Evolutionary conservation across 208 protist species (phyloP), one percentile per base, ranked within the genome.

Genomic region (Trypanosoma caninum): DNA sequence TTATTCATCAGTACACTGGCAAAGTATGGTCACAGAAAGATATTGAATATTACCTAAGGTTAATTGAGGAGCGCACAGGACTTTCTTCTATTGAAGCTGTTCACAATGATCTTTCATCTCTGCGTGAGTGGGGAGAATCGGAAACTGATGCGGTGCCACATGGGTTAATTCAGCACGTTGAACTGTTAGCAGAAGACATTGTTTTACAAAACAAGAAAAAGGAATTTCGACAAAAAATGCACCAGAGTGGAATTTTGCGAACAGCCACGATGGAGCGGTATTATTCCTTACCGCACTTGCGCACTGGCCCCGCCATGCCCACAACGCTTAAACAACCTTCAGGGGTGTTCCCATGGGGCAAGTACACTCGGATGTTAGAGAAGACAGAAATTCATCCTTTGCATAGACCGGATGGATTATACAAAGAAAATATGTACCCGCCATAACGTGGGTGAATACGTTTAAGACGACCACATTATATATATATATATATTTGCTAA

Each of bases 1-100:
- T 92, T 61, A 89, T 92, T 48, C 75, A 92, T 46, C 79, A 81
- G 55, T 87, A 92, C 74, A 83, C 80, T 3, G 65, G 65, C 0
- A 77, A 75, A 30, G 63, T 82, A 42, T 92, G 85, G 82, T 72
- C 74, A 7, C 52, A 37, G n/a, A 60, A 65, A 38, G 67, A 78
- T 25, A 61, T 88, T 44, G 59, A 72, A 42, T 16, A 31, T 0
- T 72, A 84, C 53, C 65, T 91, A n/a, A 75, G 74, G 41, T 42
- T 62, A 31, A 71, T 91, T 40, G 71, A 74, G 55, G 68, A 74
- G 42, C 54, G 50, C 20, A 78, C 78, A 9, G 68, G 71, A 10
- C 44, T 85, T 23, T 67, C 61, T 37, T 84, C 73, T 11, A 87
- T 91, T 66, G 66, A 65, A 22, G 78, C 67, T 33, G 81, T 63